Evolutionary conservation across 441 rosid species (phyloP), one percentile per base, ranked within the genome.

Genomic region (Adansonia rubrostipa): DNA sequence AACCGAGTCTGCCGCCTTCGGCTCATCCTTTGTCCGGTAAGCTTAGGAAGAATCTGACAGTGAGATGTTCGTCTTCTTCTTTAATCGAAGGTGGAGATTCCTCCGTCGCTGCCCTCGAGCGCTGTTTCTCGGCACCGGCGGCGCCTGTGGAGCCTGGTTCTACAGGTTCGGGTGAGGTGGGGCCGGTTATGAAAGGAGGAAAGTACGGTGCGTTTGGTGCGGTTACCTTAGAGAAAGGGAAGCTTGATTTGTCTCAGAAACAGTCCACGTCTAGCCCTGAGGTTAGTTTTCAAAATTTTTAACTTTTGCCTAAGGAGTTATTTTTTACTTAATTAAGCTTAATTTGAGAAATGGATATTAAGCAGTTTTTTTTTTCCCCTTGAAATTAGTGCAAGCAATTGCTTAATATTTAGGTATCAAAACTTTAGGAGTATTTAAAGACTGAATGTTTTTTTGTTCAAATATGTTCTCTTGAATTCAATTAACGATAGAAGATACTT

Each of bases 211-310:
- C 99, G 0, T 62, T 86, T n/a, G 97, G 97, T 74, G 91, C 97
- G 50, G 93, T 92, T 14, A 96, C 99, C 51, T 80, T 96, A 85
- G 97, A 96, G 83, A 96, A 94, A 74, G 95, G 96, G 79, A 96
- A 93, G 80, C 92, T 92, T 20, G 96, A 92, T 75, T 45, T 87
- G 83, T 64, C 97, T 51, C 92, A 89, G 87, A 87, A 92, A 82
- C 84, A 83, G 80, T 61, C 89, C 60, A 78, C 76, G 83, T 80
- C 91, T 44, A 85, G 83, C 79, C 98, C 98, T 48, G 96, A 96
- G 98, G 99, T 95, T 56, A 33, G 82, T 75, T 50, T 76, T 72
- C 11, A 33, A 48, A 47, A 6, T 9, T 44, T 54, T 10, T 24
- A 54, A 33, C 50, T 47, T 63, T 44, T 3, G 15, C 40, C 9